Conservation (phyloP, 371 early-diverging fungal species). For the Actinomortierella wolfii region DNA sequence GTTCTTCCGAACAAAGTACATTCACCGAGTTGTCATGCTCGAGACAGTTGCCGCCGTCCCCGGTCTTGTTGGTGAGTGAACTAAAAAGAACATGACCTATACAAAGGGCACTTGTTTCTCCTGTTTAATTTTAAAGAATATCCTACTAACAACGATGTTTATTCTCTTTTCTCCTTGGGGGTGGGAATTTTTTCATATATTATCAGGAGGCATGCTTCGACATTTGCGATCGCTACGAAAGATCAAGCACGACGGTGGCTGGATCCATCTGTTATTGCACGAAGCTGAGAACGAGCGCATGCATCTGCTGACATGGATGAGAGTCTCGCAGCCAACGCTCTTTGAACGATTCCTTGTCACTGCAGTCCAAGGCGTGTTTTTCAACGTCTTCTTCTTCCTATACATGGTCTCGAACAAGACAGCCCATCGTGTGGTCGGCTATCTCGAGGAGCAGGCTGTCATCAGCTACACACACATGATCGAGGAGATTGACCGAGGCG, state of each 20-base stretch:
- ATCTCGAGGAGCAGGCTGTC: conserved; percentile 93
- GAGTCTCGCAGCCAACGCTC: conserved; percentile 69
- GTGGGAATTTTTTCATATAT: conserved; percentile 96
- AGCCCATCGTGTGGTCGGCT: conserved; percentile 88
- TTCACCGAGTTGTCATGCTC: conserved; percentile 85
- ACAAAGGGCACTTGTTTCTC: too few species aligned
- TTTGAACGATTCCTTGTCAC: conserved; percentile 70
- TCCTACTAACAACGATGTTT: too few species aligned
- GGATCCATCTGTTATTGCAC: conserved; percentile 85
- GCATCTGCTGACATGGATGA: conserved; percentile 92
- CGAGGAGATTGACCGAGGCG: conserved; percentile 84
- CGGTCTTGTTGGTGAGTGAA: too few species aligned
- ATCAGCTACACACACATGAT: conserved; percentile 91
- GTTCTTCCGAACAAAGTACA: conserved; percentile 80
- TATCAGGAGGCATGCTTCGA: conserved; percentile 78
- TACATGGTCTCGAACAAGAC: conserved; percentile 84
- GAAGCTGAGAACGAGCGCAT: conserved; percentile 91
- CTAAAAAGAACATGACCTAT: too few species aligned
- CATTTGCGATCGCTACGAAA: conserved; percentile 86
- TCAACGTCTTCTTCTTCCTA: conserved; percentile 84
- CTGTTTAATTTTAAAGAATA: too few species aligned
- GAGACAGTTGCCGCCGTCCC: conserved; percentile 78
- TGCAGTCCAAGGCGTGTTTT: conserved; percentile 87
- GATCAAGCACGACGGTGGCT: conserved; percentile 85
- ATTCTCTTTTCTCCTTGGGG: conserved; percentile 44